A percentile compares a stretch with the other conserved stretches of the same genome.
Evolutionary conservation across 2,329 filamentous ascomycete genomes (phyloP).

Genomic region (Capronia epimyces): DNA sequence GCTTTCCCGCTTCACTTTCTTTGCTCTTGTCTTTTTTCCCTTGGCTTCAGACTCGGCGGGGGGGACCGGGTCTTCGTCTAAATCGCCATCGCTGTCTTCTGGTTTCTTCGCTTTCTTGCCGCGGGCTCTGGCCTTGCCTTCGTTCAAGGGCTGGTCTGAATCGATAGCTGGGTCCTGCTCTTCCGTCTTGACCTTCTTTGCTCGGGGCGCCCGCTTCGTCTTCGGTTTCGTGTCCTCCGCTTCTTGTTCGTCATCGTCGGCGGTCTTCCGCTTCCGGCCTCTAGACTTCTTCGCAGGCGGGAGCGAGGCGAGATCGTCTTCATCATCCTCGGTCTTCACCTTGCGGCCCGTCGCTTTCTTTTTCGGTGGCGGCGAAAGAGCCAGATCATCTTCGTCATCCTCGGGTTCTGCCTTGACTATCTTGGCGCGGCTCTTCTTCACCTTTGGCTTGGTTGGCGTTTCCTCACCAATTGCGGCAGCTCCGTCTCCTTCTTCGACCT

Average conservation of each 20-base stretch:
- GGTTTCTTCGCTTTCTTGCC: constrained; percentile 1
- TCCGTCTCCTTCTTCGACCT: constrained; percentile 33
- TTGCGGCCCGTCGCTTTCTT: constrained; percentile 16
- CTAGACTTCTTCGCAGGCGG: constrained; percentile 9
- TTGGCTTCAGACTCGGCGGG: constrained; percentile 26
- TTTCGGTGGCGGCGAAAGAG: constrained; percentile 12
- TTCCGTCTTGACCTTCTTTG: constrained; percentile 47
- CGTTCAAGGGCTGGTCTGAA: constrained; percentile 7
- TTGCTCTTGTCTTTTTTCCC: constrained; percentile 7
- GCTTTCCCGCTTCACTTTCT: constrained; percentile 36
- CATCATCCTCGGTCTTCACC: constrained; percentile 11
- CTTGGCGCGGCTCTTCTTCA: constrained; percentile 23
- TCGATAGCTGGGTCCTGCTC: constrained; percentile 8
- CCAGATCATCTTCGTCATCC: constrained; percentile 27
- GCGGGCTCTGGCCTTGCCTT: constrained; percentile 1
- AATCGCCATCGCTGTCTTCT: constrained; percentile 40
- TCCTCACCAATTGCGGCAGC: constrained; percentile 24
- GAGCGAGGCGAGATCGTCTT: not conserved
- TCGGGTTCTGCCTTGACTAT: constrained; percentile 32
- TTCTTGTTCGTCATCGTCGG: constrained; percentile 31
- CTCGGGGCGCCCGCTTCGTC: constrained; percentile 37
- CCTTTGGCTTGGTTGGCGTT: constrained; percentile 23
- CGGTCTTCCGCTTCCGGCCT: constrained; percentile 13
- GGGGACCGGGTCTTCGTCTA: constrained; percentile 36
- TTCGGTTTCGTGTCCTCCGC: constrained; percentile 31